Conservation (phyloP, 2,329 filamentous ascomycete genomes). For the Trichophyton simii region DNA sequence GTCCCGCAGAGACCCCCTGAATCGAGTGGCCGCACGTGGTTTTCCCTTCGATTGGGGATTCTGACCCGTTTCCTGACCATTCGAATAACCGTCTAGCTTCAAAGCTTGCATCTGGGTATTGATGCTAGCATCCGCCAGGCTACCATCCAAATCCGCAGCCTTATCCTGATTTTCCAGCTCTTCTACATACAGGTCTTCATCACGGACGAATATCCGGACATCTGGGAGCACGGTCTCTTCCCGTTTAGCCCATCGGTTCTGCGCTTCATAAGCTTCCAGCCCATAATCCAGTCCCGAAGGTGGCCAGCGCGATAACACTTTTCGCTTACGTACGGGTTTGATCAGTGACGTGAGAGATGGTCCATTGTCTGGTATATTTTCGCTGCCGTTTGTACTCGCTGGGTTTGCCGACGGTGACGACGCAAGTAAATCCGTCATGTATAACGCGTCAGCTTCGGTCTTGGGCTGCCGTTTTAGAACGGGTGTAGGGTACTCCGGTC, state of each 20-base stretch:
- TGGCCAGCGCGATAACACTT: conserved; percentile 29
- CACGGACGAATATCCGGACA: neutral
- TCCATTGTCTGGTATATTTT: neutral
- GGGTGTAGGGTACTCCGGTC: conserved; percentile 24
- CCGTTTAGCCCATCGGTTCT: neutral
- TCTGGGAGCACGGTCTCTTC: neutral
- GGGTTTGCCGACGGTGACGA: neutral
- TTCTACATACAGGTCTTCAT: neutral
- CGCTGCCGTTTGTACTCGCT: conserved; percentile 3
- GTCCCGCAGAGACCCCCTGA: conserved; percentile 7
- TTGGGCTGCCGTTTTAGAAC: conserved; percentile 15
- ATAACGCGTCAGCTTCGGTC: conserved; percentile 8
- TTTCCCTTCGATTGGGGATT: neutral
- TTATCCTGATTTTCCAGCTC: neutral
- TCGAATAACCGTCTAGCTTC: neutral
- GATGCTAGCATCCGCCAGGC: neutral
- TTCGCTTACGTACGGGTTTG: conserved; percentile 21
- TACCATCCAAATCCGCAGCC: neutral
- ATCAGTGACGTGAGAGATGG: conserved; percentile 1
- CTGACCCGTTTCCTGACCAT: neutral
- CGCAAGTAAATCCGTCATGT: conserved; percentile 2
- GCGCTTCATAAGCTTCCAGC: neutral
- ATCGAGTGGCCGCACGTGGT: neutral
- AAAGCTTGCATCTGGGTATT: neutral
- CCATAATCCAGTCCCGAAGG: conserved; percentile 28